These are phyloP conservation scores for Acanthochlamys bracteata DNA, from an alignment of 106 monocot genomes.

Conservation along the genomic window DNA sequence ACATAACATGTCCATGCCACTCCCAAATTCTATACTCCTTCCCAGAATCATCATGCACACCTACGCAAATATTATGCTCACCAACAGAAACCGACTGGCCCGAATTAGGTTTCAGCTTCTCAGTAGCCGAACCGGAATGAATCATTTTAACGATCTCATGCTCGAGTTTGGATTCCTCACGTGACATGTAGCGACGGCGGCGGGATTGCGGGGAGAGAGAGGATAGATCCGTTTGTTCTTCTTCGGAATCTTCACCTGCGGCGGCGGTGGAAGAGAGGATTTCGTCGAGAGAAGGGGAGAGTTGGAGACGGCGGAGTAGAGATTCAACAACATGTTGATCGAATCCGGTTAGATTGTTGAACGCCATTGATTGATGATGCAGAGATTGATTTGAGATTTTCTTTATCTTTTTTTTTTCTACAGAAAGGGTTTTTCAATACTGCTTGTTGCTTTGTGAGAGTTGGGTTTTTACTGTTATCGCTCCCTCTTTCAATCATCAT, in stretches of 20 bases:
- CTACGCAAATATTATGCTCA: conserved; percentile 82
- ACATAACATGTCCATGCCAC: conserved; percentile 97
- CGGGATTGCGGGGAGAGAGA: conserved; percentile 10
- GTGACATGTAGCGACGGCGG: conserved; percentile 31
- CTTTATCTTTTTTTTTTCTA: too few relatives aligned
- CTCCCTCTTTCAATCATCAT: too few relatives aligned
- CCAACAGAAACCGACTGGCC: conserved; percentile 84
- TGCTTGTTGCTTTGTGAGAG: too few relatives aligned
- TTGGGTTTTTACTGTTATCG: too few relatives aligned
- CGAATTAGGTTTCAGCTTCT: conserved; percentile 74
- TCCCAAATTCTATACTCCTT: conserved; percentile 86
- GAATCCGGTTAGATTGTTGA: conserved; percentile 7
- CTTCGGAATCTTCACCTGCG: conserved; percentile 16
- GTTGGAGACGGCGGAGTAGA: conserved; percentile 72
- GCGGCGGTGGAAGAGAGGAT: conserved; percentile 1
- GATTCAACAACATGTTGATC: conserved; percentile 63
- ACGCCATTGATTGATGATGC: neutral
- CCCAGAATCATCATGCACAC: conserved; percentile 56
- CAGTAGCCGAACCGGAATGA: conserved; percentile 42
- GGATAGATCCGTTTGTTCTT: neutral
- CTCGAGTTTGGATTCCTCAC: conserved; percentile 85
- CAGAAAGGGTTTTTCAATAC: too few relatives aligned
- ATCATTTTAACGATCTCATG: conserved; percentile 77
- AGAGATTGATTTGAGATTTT: too few relatives aligned
- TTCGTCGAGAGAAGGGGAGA: conserved; percentile 24